Evolutionary conservation across 257 asterid species (phyloP).

Genomic region (Primulina huaijiensis): DNA sequence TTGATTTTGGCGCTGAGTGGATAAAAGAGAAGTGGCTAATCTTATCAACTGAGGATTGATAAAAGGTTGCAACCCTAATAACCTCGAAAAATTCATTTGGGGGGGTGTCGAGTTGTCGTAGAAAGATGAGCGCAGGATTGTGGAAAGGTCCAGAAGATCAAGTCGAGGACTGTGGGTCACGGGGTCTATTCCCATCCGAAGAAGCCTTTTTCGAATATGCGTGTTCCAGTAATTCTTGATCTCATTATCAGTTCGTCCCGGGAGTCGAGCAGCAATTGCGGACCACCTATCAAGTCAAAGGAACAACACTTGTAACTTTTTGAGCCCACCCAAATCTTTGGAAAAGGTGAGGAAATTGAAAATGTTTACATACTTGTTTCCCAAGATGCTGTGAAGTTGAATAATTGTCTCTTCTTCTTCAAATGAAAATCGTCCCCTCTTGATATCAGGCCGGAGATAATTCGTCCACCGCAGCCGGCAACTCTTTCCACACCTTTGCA

Average conservation of each 20-base stretch:
- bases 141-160: slow-evolving; percentile 51
- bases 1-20: slow-evolving; percentile 33
- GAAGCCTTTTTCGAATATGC: slow-evolving; percentile 55
- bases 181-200: slow-evolving; percentile 66
- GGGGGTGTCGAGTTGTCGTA: slow-evolving; percentile 33
- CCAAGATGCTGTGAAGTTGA: slow-evolving; percentile 57
- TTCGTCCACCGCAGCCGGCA: slow-evolving; percentile 66
- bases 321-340: neutral
- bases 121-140: slow-evolving; percentile 34
- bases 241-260: slow-evolving; percentile 67
- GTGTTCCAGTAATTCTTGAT: slow-evolving; percentile 70
- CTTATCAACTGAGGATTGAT: slow-evolving; percentile 44
- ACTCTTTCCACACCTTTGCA: slow-evolving; percentile 70
- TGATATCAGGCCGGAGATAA: slow-evolving; percentile 58
- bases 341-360: neutral
- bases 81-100: slow-evolving; percentile 48
- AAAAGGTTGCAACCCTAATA: slow-evolving; percentile 38
- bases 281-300: slow-evolving; percentile 47
- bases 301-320: neutral
- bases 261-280: slow-evolving; percentile 59
- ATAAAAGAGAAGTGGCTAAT: slow-evolving; percentile 40
- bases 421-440: slow-evolving; percentile 52
- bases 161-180: slow-evolving; percentile 58
- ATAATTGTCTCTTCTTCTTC: slow-evolving; percentile 68
- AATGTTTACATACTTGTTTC: slow-evolving; percentile 52